phyloP scores from a whole-genome alignment of 768 basidiomycete genomes.

The Aureoboletus auriporus region DNA sequence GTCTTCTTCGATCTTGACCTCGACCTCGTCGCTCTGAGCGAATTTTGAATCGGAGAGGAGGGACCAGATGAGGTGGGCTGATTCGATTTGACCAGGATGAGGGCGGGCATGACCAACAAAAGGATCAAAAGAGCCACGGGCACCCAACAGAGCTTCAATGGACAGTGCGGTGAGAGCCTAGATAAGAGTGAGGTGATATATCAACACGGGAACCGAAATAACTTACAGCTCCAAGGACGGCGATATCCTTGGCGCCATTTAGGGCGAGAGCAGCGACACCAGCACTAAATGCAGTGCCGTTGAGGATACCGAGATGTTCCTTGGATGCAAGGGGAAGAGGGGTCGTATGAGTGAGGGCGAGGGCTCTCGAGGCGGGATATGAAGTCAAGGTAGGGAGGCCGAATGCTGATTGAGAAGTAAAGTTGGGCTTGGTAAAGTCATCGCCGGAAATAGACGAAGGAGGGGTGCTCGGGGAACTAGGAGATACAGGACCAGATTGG shows the following conservation, averaged over 20 bases:
- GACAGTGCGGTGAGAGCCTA: slow-evolving; percentile 82
- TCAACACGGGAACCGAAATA: neutral
- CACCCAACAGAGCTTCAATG: slow-evolving; percentile 75
- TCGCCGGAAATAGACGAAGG: slow-evolving; percentile 25
- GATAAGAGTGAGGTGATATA: neutral
- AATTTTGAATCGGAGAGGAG: slow-evolving; percentile 68
- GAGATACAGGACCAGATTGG: slow-evolving; percentile 35
- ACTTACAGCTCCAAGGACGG: slow-evolving; percentile 46
- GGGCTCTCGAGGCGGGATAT: slow-evolving; percentile 42
- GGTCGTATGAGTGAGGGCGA: slow-evolving; percentile 54
- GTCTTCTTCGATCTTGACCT: slow-evolving; percentile 70
- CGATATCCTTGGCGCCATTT: slow-evolving; percentile 65
- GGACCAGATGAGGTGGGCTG: slow-evolving; percentile 62
- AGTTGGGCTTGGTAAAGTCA: slow-evolving; percentile 11
- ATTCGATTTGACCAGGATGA: slow-evolving; percentile 83
- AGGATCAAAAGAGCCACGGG: slow-evolving; percentile 66
- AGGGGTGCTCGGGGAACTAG: slow-evolving; percentile 42
- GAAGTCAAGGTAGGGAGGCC: neutral
- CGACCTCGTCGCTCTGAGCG: slow-evolving; percentile 66
- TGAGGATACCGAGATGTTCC: slow-evolving; percentile 77
- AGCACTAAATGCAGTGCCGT: slow-evolving; percentile 84
- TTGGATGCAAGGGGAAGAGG: slow-evolving; percentile 69
- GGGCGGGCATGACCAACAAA: slow-evolving; percentile 78
- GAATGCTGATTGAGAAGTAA: neutral
- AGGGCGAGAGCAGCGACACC: slow-evolving; percentile 73